These are phyloP conservation scores for Xenoacremonium recifei DNA, from an alignment of 2,329 filamentous ascomycete species.

Conservation along the genomic window DNA sequence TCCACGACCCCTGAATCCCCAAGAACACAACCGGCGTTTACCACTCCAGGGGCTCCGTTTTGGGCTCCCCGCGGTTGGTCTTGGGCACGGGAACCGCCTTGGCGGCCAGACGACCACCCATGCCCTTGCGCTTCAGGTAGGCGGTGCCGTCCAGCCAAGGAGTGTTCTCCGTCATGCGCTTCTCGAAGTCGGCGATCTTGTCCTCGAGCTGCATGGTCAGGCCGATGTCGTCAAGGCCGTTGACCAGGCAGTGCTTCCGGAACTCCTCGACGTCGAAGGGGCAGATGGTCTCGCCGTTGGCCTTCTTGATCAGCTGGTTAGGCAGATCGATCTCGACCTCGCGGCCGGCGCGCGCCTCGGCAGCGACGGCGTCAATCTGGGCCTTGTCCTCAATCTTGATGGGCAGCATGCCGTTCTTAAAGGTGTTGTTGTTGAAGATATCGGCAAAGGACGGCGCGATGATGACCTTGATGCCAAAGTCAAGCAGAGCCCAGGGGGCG, in stretches of 20 bases:
- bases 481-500: constrained; percentile 93
- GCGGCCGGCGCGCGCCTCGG: constrained; percentile 73
- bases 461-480: constrained; percentile 93
- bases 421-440: constrained; percentile 99
- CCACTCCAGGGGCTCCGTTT: constrained; percentile 88
- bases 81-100: constrained; percentile 73
- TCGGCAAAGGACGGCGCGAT: constrained; percentile 75
- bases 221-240: constrained; percentile 94
- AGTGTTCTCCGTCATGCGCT: constrained; percentile 70
- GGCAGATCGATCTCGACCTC: constrained; percentile 90
- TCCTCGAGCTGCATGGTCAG: constrained; percentile 90
- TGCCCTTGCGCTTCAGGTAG: constrained; percentile 65
- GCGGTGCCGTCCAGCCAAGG: constrained; percentile 89
- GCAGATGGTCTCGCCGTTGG: constrained; percentile 70
- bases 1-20: no score
- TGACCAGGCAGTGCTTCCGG: constrained; percentile 88
- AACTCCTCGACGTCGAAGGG: constrained; percentile 89
- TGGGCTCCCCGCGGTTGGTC: constrained; percentile 83
- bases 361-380: constrained; percentile 68
- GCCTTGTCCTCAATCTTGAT: constrained; percentile 69
- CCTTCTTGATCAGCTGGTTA: constrained; percentile 78
- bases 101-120: constrained; percentile 53
- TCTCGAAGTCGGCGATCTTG: constrained; percentile 83
- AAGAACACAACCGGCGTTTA: no score
- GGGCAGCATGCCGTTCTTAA: constrained; percentile 99